These are phyloP conservation scores for Backusella morwellensis DNA, from an alignment of 192 early-diverging fungal genomes.

Conservation along the genomic window DNA sequence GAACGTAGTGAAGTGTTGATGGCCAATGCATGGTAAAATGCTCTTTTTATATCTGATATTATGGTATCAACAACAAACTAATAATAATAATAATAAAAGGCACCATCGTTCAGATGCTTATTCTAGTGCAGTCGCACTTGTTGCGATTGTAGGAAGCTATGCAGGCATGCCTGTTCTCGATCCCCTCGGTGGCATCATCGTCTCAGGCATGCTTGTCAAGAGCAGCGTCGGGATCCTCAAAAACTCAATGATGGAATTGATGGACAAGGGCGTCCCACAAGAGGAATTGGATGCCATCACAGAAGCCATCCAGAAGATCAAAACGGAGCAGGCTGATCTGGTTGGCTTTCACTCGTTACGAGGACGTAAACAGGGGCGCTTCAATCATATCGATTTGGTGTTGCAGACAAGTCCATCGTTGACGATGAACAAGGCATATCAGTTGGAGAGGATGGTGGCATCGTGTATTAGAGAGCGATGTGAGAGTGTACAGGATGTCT, in stretches of 20 bases:
- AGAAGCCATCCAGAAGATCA: slow-evolving; percentile 22
- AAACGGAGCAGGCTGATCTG: slow-evolving; percentile 38
- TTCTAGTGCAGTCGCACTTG: slow-evolving; percentile 70
- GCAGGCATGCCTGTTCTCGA: slow-evolving; percentile 70
- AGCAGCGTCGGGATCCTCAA: slow-evolving; percentile 54
- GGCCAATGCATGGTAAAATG: slow-evolving; percentile 71
- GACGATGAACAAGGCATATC: slow-evolving; percentile 45
- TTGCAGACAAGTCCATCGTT: slow-evolving; percentile 49
- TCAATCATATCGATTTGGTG: slow-evolving; percentile 50
- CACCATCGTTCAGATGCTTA: slow-evolving; percentile 81
- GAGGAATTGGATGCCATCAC: slow-evolving; percentile 27
- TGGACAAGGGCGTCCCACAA: slow-evolving; percentile 30
- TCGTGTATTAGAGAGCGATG: slow-evolving; percentile 27
- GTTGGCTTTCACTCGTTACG: slow-evolving; percentile 43
- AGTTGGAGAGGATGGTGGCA: slow-evolving; percentile 31
- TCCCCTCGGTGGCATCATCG: slow-evolving; percentile 72
- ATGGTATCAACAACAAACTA: background rate
- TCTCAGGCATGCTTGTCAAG: slow-evolving; percentile 68
- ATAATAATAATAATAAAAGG: slow-evolving; percentile 24
- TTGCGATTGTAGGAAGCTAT: slow-evolving; percentile 71
- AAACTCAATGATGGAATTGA: slow-evolving; percentile 38
- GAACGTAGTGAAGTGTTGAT: slow-evolving; percentile 70
- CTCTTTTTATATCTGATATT: too few species aligned
- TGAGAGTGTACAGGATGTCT: slow-evolving; percentile 36
- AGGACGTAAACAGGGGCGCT: slow-evolving; percentile 58